Evolutionary conservation across 1,284 basidiomycete species (phyloP).

Genomic region (Ustilago nuda): DNA sequence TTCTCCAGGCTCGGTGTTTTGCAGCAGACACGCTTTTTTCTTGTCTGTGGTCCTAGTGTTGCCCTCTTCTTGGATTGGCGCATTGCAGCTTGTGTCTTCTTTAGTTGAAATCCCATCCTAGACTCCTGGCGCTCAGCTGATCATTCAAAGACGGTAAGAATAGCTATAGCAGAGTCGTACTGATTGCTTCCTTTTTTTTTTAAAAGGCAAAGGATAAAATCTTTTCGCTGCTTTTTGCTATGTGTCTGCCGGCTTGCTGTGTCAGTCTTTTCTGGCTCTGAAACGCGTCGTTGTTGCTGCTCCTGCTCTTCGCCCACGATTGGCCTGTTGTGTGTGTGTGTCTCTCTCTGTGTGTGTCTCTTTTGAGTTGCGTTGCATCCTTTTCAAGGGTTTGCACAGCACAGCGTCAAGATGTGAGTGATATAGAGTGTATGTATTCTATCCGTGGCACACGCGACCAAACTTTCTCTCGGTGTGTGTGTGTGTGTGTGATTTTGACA

Average conservation of each 20-base stretch:
- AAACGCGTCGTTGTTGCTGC: background rate
- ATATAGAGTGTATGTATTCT: background rate
- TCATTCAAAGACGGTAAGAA: no score
- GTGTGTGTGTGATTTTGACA: no score
- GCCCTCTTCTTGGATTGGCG: no score
- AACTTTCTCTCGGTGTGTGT: background rate
- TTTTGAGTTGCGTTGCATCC: constrained; percentile 1
- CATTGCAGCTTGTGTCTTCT: no score
- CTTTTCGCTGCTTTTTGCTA: no score
- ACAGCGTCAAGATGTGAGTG: background rate
- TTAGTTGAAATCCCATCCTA: no score
- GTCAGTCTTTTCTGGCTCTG: background rate
- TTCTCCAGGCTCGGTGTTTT: constrained; percentile 1
- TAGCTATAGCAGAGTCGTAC: no score
- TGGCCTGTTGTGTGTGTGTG: background rate
- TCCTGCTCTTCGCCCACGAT: background rate
- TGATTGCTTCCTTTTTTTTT: no score
- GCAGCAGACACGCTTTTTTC: constrained; percentile 1
- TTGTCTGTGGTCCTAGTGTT: no score
- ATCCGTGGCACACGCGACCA: background rate
- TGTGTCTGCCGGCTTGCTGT: background rate
- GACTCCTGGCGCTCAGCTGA: no score
- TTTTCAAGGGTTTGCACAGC: background rate
- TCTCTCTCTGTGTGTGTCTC: background rate
- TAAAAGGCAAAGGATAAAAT: background rate